phyloP scores from a whole-genome alignment of 768 basidiomycete species.

The Leucogyrophana mollusca region DNA sequence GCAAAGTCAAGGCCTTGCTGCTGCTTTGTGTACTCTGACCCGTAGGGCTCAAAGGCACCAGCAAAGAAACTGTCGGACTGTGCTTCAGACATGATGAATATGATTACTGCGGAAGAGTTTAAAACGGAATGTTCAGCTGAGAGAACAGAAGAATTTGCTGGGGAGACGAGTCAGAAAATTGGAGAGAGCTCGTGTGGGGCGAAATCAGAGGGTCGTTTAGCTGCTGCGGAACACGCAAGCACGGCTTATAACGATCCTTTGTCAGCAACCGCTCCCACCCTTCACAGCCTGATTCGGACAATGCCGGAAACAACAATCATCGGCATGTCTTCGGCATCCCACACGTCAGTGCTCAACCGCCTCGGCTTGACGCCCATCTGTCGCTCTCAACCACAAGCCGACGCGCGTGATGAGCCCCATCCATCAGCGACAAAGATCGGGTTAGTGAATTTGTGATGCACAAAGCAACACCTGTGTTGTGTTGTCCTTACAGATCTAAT shows the following conservation, averaged over 20 bases:
- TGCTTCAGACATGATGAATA: conserved; percentile 28
- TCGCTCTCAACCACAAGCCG: too few species aligned
- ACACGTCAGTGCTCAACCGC: too few species aligned
- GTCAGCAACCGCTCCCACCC: conserved; percentile 31
- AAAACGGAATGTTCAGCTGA: conserved; percentile 7
- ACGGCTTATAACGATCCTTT: conserved; percentile 32
- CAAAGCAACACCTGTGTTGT: too few species aligned
- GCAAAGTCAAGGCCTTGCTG: conserved; percentile 58
- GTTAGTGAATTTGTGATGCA: too few species aligned
- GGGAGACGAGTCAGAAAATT: conserved; percentile 1
- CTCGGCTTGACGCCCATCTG: conserved; percentile 7
- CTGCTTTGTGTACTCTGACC: conserved; percentile 37
- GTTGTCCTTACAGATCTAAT: too few species aligned
- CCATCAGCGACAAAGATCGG: too few species aligned
- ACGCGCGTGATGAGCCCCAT: too few species aligned
- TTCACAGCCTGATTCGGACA: conserved; percentile 17
- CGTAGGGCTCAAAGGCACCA: conserved; percentile 30
- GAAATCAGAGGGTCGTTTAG: conserved; percentile 4
- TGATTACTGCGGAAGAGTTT: conserved; percentile 23
- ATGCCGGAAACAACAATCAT: background rate
- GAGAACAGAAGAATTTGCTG: background rate
- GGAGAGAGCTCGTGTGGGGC: conserved; percentile 2
- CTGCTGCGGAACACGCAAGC: conserved; percentile 34
- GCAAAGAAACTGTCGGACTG: conserved; percentile 31
- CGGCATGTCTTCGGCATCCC: conserved; percentile 8